A percentile compares a stretch with the other conserved stretches of the same genome.
These are phyloP conservation scores for Coniochaeta sp. DNA, from an alignment of 2,329 filamentous ascomycete genomes.

Conservation along the genomic window DNA sequence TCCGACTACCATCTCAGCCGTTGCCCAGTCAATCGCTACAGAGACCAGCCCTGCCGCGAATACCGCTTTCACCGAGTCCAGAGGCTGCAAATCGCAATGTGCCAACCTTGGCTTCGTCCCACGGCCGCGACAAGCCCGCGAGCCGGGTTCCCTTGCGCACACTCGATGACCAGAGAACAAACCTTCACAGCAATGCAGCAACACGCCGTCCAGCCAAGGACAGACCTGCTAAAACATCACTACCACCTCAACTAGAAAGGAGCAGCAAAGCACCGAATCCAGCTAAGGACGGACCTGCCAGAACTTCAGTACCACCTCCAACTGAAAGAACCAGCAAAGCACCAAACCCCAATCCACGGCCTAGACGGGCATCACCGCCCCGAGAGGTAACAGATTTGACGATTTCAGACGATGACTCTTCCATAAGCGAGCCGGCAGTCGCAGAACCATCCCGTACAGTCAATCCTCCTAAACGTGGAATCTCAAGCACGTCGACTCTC, in stretches of 20 bases:
- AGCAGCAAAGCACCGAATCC: conserved; percentile 1
- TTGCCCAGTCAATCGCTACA: neutral
- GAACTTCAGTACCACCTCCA: neutral
- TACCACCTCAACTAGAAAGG: neutral
- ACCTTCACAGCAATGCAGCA: neutral
- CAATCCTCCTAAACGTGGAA: neutral
- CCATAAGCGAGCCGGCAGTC: neutral
- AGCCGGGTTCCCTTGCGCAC: neutral
- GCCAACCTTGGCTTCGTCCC: neutral
- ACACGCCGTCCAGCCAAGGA: neutral
- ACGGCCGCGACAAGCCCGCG: neutral
- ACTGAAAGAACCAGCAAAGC: neutral
- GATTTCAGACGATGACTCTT: neutral
- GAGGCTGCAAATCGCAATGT: neutral
- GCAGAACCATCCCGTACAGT: neutral
- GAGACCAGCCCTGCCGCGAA: neutral
- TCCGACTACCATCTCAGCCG: conserved; percentile 4
- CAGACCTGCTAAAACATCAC: neutral
- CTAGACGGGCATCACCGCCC: neutral
- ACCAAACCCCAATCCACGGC: neutral
- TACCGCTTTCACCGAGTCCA: neutral
- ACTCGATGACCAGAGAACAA: neutral
- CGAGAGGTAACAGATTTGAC: neutral
- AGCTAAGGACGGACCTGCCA: neutral
- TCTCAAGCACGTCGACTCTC: neutral